Percentiles rank a stretch among this genome's conserved stretches.
phyloP scores from a whole-genome alignment of 1,284 basidiomycete species.

The Kwoniella shivajii region DNA sequence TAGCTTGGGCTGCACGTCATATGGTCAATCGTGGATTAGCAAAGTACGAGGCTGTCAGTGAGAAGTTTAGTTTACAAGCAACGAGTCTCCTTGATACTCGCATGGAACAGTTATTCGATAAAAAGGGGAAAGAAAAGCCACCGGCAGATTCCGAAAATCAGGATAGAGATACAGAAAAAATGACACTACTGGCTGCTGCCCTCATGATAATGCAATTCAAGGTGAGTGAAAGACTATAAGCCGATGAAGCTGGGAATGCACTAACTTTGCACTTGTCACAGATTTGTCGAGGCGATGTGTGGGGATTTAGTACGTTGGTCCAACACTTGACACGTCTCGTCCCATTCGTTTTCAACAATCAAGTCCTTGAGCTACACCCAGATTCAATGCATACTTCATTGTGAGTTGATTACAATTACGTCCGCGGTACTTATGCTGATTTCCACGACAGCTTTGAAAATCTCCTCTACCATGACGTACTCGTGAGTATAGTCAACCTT shows the following conservation, averaged over 20 bases:
- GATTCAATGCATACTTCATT: slow-evolving; percentile 36
- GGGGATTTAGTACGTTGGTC: slow-evolving; percentile 35
- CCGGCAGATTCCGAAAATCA: not conserved
- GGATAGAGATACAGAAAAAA: slow-evolving; percentile 21
- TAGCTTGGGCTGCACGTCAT: slow-evolving; percentile 43
- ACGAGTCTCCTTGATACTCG: slow-evolving; percentile 19
- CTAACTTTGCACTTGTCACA: too few species aligned
- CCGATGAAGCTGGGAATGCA: too few species aligned
- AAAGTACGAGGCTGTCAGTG: slow-evolving; percentile 39
- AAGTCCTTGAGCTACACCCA: slow-evolving; percentile 5
- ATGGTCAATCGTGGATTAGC: slow-evolving; percentile 38
- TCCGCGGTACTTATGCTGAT: not conserved
- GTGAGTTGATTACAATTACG: slow-evolving; percentile 18
- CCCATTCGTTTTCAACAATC: slow-evolving; percentile 22
- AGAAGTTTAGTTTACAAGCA: slow-evolving; percentile 35
- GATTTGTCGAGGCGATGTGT: slow-evolving; percentile 46
- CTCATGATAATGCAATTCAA: slow-evolving; percentile 46
- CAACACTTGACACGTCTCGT: slow-evolving; percentile 24
- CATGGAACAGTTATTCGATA: slow-evolving; percentile 20
- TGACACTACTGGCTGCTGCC: slow-evolving; percentile 38
- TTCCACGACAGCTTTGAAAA: slow-evolving; percentile 36
- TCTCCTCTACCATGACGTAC: slow-evolving; percentile 39
- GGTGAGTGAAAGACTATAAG: too few species aligned
- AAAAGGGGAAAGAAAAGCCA: slow-evolving; percentile 9
- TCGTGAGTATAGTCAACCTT: slow-evolving; percentile 20